These are phyloP conservation scores for Aspergillus awamori DNA, from an alignment of 2,329 filamentous ascomycete genomes.

Conservation along the genomic window DNA sequence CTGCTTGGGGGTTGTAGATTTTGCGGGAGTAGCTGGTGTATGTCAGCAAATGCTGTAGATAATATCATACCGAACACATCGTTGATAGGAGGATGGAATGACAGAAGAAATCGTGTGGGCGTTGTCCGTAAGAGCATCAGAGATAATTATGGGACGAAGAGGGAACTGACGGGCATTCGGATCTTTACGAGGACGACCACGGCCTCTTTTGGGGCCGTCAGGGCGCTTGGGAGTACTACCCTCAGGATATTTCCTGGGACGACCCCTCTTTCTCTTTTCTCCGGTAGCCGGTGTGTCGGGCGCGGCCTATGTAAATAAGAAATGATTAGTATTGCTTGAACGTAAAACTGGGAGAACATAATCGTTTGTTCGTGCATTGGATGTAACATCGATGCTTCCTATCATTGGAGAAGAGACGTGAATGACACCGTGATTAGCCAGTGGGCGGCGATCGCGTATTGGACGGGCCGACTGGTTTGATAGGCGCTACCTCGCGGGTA, in stretches of 20 bases:
- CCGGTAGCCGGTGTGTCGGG: slow-evolving; percentile 25
- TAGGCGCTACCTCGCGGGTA: slow-evolving; percentile 18
- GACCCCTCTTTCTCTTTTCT: slow-evolving; percentile 39
- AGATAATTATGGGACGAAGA: background rate
- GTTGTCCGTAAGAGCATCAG: background rate
- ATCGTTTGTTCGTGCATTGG: background rate
- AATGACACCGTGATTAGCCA: slow-evolving; percentile 10
- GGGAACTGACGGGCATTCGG: slow-evolving; percentile 8
- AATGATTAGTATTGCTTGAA: background rate
- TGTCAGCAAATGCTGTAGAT: slow-evolving; percentile 1
- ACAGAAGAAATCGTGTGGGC: background rate
- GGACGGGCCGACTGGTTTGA: slow-evolving; percentile 4
- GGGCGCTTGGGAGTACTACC: slow-evolving; percentile 25
- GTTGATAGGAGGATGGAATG: background rate
- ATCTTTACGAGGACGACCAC: slow-evolving; percentile 37
- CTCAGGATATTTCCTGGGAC: slow-evolving; percentile 38
- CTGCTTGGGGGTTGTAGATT: slow-evolving; percentile 23
- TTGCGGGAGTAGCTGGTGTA: slow-evolving; percentile 18
- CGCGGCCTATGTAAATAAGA: slow-evolving; percentile 12
- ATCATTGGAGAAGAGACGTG: background rate
- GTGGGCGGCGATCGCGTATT: slow-evolving; percentile 16
- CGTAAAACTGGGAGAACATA: background rate
- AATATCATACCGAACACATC: background rate
- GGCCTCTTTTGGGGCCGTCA: slow-evolving; percentile 37
- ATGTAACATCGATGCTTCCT: background rate